Evolutionary conservation across 1,284 basidiomycete species (phyloP), one percentile per base, ranked within the genome.

Genomic region (Cryptococcus floricola): DNA sequence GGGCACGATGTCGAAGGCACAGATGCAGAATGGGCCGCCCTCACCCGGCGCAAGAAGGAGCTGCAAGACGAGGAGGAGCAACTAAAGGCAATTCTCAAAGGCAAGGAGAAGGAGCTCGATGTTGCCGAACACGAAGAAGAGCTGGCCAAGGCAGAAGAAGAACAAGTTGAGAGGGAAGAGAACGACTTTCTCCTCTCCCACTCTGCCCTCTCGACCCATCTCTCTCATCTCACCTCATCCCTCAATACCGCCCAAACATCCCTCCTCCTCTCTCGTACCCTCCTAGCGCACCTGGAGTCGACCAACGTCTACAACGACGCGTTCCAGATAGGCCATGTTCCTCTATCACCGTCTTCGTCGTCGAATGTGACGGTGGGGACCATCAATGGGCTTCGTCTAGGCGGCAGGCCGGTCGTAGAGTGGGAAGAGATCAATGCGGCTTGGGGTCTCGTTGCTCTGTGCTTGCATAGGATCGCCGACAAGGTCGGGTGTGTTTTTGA

Each of bases 341-440:
- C 73, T 1, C 65, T 75, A 1, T 53, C 58, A 0, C 34, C 63
- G 0, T 56, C 63, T 38, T 55, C 54, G 3, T 34, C 55, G 16
- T 56, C 59, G 4, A 57, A 58, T 62, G 87, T 89, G 16, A 88
- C 66, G 8, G 73, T 98, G 67, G 95, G 92, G 0, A 98, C 95
- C 9, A 98, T 99, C 76, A 98, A 98, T 70, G 93, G 93, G 1
- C 81, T 98, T 14, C 83, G 96, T 25, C 78, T 98, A 14, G 96
- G 96, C 1, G 83, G 94, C 58, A 84, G 94, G 10, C 86, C 68
- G 0, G 65, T 89, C 83, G 91, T 98, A 28, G 95, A 98, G 70
- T 99, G 95, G 94, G 85, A 90, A 5, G 96, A 99, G 77, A 94
- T 98, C 75, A 98, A 98, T 71, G 96, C 96, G 5, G 96, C 96